phyloP scores from a whole-genome alignment of 495 filamentous ascomycete genomes.

The Neurospora pannonica region DNA sequence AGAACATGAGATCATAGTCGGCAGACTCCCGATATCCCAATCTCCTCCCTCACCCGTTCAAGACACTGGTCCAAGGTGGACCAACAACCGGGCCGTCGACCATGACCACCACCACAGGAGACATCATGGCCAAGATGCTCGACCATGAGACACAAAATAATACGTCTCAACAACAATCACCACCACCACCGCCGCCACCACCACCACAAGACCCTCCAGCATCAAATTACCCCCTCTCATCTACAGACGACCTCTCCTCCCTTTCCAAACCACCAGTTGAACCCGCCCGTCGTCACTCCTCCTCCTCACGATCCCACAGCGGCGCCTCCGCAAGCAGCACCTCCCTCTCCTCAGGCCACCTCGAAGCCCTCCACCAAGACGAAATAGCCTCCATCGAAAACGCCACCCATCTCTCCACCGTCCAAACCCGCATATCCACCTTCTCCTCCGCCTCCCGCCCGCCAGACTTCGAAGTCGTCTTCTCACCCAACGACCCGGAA shows the following conservation, averaged over 20 bases:
- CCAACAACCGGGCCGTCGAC: neutral
- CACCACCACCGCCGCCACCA: neutral
- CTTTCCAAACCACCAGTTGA: neutral
- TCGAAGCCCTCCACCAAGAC: constrained; percentile 16
- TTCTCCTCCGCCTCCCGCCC: constrained; percentile 50
- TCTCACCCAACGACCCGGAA: constrained; percentile 53
- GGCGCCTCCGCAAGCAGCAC: neutral
- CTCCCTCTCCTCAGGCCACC: constrained; percentile 12
- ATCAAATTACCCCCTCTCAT: neutral
- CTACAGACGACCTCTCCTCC: neutral
- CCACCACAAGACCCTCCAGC: neutral
- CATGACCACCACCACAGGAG: neutral
- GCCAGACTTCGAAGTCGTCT: constrained; percentile 68
- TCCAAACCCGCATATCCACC: constrained; percentile 39
- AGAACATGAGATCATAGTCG: neutral
- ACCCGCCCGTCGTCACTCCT: neutral
- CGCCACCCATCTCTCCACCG: constrained; percentile 12
- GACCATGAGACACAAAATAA: neutral
- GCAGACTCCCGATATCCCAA: neutral
- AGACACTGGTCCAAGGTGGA: neutral
- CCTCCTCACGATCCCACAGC: neutral
- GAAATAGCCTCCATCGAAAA: constrained; percentile 26
- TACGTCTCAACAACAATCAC: neutral
- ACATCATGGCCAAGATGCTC: neutral
- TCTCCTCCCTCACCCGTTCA: neutral